Base-by-base conservation (phyloP, 306 rosid genomes). In the Quercus robur region DNA sequence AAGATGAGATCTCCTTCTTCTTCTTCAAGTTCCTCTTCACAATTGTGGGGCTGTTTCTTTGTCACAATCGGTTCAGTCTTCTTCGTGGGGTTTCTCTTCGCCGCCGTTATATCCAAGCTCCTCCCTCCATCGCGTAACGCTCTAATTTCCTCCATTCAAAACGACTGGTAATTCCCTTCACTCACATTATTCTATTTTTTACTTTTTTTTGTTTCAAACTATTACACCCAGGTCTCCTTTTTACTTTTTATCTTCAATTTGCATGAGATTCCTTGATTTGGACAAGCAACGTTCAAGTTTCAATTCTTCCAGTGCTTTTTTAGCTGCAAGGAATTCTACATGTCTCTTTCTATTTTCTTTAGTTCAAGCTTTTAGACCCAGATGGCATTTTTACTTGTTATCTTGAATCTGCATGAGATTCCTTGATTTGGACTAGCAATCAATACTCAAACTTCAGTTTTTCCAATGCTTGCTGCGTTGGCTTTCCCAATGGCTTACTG, bases 31-130 rank as follows among this genome's bases (percentile, higher is more conserved):
- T 41, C 46, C 46, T 41, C 46, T 41, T 41, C 46, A 64, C 77
- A 25, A 13, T 56, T 88, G 10, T 77, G 92, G 87, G 97, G 97
- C 64, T 86, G 89, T 84, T 38, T 84, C 3, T 86, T 88, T 73
- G 21, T 91, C 10, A 56, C 81, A 21, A 26, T 80, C 6, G 91
- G 97, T 56, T 87, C 87, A 25, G 35, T 91, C 33, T 91, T 77
- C 82, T 88, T 91, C 71, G 49, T 80, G 44, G 88, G 85, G 6
- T 94, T 86, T 79, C 78, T 92, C 75, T 88, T 84, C 51, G 86
- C 90, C 3, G 87, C 95, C 35, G 67, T 92, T 25, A 8, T 92
- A 41, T 88, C 92, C 85, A 92, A 94, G 88, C 83, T 92, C 75
- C 89, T 92, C 44, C 90, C 94, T 7, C 91, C 91, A 5, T 92